These are phyloP conservation scores for Porpolomopsis calyptriformis DNA, from an alignment of 768 basidiomycete species.

Conservation along the genomic window DNA sequence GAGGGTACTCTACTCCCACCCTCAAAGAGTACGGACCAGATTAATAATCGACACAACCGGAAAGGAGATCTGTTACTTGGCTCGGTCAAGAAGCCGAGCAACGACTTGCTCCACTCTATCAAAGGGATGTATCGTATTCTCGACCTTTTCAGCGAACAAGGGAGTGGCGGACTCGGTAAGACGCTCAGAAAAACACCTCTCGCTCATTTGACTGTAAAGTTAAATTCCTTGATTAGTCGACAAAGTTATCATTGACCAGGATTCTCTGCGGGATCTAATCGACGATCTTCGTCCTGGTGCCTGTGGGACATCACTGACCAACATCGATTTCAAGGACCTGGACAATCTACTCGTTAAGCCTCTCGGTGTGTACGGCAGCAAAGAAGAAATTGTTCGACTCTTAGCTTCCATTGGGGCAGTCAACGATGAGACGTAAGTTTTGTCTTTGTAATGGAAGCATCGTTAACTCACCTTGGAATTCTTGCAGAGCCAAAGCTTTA, in stretches of 20 bases:
- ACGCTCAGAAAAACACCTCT: background rate
- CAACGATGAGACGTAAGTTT: conserved; percentile 30
- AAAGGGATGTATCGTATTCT: conserved; percentile 41
- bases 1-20: too few species aligned
- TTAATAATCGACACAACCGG: too few species aligned
- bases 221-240: conserved; percentile 56
- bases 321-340: conserved; percentile 44
- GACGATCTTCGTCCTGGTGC: conserved; percentile 40
- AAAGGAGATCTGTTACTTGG: too few species aligned
- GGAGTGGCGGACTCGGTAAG: conserved; percentile 41
- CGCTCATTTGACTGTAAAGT: conserved; percentile 29
- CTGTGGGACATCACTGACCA: conserved; percentile 38
- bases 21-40: too few species aligned
- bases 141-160: conserved; percentile 42
- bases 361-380: conserved; percentile 49
- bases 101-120: conserved; percentile 20
- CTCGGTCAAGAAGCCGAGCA: too few species aligned
- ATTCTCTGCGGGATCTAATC: conserved; percentile 37
- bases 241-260: conserved; percentile 51
- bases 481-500: conserved; percentile 27
- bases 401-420: conserved; percentile 27
- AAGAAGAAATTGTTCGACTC: conserved; percentile 37
- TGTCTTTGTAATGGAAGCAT: conserved; percentile 20
- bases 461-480: conserved; percentile 25
- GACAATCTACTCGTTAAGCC: conserved; percentile 38